Evolutionary conservation across 768 basidiomycete species (phyloP).

Genomic region (Rossbeevera mucosa): DNA sequence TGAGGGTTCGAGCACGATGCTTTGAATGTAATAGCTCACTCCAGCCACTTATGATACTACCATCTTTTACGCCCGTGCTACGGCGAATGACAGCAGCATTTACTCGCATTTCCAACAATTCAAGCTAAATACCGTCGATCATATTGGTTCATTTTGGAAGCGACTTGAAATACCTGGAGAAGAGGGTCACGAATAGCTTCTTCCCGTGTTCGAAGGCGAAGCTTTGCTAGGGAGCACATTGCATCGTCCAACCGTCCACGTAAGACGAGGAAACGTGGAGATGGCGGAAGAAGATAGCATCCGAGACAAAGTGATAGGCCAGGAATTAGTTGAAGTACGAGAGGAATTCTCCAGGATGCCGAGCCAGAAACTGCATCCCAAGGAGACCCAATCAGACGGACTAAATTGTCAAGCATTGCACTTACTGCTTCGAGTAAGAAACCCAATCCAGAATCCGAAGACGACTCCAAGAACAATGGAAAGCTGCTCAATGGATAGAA

Average conservation of each 20-base stretch:
- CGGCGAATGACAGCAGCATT: constrained; percentile 52
- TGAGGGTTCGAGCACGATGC: constrained; percentile 57
- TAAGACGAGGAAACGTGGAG: constrained; percentile 43
- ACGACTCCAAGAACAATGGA: constrained; percentile 81
- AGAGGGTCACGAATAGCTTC: constrained; percentile 48
- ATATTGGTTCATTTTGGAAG: neutral
- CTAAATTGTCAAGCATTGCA: neutral
- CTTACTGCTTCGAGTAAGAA: constrained; percentile 61
- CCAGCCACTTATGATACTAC: constrained; percentile 41
- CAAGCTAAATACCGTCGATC: constrained; percentile 42
- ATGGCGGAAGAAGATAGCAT: constrained; percentile 45
- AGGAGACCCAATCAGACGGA: neutral
- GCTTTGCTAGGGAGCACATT: constrained; percentile 47
- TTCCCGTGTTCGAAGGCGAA: constrained; percentile 42
- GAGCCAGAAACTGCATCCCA: constrained; percentile 49
- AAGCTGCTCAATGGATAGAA: constrained; percentile 76
- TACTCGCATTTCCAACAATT: constrained; percentile 72
- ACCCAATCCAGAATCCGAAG: constrained; percentile 80
- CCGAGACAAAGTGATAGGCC: constrained; percentile 63
- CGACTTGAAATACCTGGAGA: constrained; percentile 37
- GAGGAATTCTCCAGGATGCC: constrained; percentile 72
- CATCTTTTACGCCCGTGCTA: constrained; percentile 21
- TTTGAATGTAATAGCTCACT: constrained; percentile 47
- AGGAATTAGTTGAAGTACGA: constrained; percentile 67
- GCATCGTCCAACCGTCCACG: constrained; percentile 59